Percentiles rank a stretch among this genome's conserved stretches.
These are phyloP conservation scores for Fusarium concolor DNA, from an alignment of 2,329 filamentous ascomycete genomes.

Conservation along the genomic window DNA sequence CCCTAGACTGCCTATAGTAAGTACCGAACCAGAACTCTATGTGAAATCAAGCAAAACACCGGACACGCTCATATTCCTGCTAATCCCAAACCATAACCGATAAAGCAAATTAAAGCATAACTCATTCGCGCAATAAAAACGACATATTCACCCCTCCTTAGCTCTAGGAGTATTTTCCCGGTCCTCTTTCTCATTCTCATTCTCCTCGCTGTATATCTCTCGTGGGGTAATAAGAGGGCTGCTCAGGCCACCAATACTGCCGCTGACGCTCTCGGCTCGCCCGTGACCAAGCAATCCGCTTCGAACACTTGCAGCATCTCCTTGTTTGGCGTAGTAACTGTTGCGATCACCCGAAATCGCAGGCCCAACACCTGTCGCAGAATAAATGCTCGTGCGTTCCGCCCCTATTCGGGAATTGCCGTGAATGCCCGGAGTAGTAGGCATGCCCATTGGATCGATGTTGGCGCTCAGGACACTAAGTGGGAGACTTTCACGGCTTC, in stretches of 20 bases:
- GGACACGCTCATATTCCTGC: constrained; percentile 30
- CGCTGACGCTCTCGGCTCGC: constrained; percentile 83
- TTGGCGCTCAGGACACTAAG: constrained; percentile 82
- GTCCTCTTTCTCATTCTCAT: constrained; percentile 45
- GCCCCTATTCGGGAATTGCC: constrained; percentile 58
- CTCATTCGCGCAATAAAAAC: constrained; percentile 31
- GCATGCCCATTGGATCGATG: constrained; percentile 63
- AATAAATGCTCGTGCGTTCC: constrained; percentile 86
- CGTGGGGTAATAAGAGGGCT: constrained; percentile 72
- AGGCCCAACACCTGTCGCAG: constrained; percentile 74
- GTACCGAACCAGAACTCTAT: constrained; percentile 40
- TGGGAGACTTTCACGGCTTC: constrained; percentile 82
- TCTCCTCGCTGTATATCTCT: constrained; percentile 56
- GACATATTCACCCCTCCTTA: constrained; percentile 31
- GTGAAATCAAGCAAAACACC: constrained; percentile 29
- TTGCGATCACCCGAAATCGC: constrained; percentile 80
- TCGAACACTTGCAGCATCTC: constrained; percentile 80
- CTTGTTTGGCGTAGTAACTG: constrained; percentile 79
- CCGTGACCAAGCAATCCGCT: constrained; percentile 82
- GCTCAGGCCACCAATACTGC: constrained; percentile 73
- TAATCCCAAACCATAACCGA: constrained; percentile 21
- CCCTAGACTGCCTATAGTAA: constrained; percentile 35
- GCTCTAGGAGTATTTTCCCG: constrained; percentile 36
- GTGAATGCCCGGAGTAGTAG: constrained; percentile 64
- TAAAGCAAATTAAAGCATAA: constrained; percentile 31